Base-by-base conservation (phyloP, 306 rosid species). In the Echinosophora koreensis region DNA sequence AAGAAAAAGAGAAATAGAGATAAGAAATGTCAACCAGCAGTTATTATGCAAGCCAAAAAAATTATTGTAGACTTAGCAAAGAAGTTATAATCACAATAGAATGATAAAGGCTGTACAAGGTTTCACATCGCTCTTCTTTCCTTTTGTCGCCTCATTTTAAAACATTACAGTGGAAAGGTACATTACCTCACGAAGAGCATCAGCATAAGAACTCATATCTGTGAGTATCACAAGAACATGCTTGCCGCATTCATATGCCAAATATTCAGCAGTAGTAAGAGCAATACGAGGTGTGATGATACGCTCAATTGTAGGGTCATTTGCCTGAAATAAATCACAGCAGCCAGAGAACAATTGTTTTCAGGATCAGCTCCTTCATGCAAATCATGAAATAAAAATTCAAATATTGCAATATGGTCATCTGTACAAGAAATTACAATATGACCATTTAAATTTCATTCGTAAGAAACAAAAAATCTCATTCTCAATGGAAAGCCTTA, bases 131-230 rank as follows among this genome's bases (percentile, higher is more conserved):
- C 42, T 49, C 44, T 22, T 39, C 74, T 46, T 73, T 63, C 54
- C 67, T 13, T 42, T 14, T 11, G 57, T 67, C 34, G 17, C 46
- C 38, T 14, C 59, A 22, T 68, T 44, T n/a, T 52, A 56, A 64
- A 64, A 67, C 77, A 30, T 47, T 52, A 52, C 58, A 77, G 12
- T 38, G 15, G 38, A 59, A 30, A 69, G 52, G 44, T 22, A 35
- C 49, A 18, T 80, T 88, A 96, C 99, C 99, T 96, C 99, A 80
- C 98, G 98, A 86, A 96, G 99, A 79, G 99, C 98, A 82, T 96
- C 99, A 17, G 99, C 99, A 82, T 95, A 95, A 77, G 99, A 95
- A 88, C 99, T 95, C 99, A 95, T 95, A 84, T 95, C 99, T 27
- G 99, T 95, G 73, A 95, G 91, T 68, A 95, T 95, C 85, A 95